Base-by-base conservation (phyloP, 2,329 filamentous ascomycete genomes). In the Rugonectria rugulosa region DNA sequence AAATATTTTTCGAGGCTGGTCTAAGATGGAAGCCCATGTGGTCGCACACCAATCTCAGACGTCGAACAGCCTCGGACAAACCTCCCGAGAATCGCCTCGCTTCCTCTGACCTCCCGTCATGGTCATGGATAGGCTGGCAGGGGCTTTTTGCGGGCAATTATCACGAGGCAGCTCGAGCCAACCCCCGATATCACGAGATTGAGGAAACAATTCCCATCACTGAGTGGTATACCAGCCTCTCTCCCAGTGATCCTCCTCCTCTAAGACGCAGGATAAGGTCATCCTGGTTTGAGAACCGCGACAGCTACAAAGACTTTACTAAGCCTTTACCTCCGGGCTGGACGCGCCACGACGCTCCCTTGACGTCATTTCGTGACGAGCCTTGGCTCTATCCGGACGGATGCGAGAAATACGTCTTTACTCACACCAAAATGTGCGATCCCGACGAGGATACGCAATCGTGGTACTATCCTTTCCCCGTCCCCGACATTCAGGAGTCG, bases 61-160 rank as follows among this genome's bases (percentile, higher is more conserved):
- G 44, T 6, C 52, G 52, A 5, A 21, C 23, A 2, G 23, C 12
- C 3, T 49, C 51, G 5, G 27, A 36, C 3, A 29, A 44, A n/a
- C 21, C 44, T 24, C n/a, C 14, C 10, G 31, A 49, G 9, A 32
- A 12, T 6, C 36, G 26, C 2, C 27, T 50, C 1, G 8, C 1
- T 6, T 32, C 53, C 1, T 53, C 41, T 3, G 43, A 12, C 0
- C 47, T 60, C 1, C 58, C 58, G 2, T 61, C 56, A 0, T 60
- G 58, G 58, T 60, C 56, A 2, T 61, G 56, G 56, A 14, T 61
- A 1, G 56, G 56, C 1, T 61, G 58, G 56, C 14, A 43, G 6
- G 58, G 53, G 1, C 9, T 5, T 1, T 0, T 37, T 2, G 4
- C 26, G 10, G 7, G 2, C 3, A 20, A 21, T n/a, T 32, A 32